phyloP scores from a whole-genome alignment of 371 early-diverging fungal species.

The Mucor irregularis region DNA sequence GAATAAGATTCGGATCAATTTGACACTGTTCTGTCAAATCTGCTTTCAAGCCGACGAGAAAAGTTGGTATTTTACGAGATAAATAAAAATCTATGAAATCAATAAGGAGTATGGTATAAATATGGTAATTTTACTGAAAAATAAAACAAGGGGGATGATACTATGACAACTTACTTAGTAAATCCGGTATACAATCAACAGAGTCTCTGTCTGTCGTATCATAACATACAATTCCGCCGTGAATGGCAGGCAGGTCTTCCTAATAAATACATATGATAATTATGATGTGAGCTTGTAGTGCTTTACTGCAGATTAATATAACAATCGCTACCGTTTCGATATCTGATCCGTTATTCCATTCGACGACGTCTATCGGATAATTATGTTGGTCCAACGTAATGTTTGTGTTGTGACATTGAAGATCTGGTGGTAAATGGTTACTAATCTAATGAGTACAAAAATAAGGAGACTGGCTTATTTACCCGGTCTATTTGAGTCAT shows the following conservation, averaged over 20 bases:
- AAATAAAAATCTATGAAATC: constrained; percentile 23
- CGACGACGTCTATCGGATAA: constrained; percentile 32
- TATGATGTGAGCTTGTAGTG: too few species aligned
- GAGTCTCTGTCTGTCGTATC: constrained; percentile 34
- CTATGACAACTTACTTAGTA: constrained; percentile 36
- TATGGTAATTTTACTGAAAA: too few species aligned
- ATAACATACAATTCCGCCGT: constrained; percentile 44
- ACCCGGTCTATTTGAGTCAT: constrained; percentile 29
- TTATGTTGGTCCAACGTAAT: constrained; percentile 21
- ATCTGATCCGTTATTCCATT: constrained; percentile 23
- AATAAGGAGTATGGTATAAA: neutral
- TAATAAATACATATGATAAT: neutral
- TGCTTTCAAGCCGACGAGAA: constrained; percentile 37
- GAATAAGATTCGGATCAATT: constrained; percentile 26
- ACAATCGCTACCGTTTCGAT: neutral
- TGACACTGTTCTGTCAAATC: constrained; percentile 22
- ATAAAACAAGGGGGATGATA: neutral
- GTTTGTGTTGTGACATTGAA: constrained; percentile 28
- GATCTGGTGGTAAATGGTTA: constrained; percentile 24
- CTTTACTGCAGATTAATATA: too few species aligned
- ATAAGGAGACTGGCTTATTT: constrained; percentile 8
- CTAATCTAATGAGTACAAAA: neutral
- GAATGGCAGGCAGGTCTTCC: constrained; percentile 20
- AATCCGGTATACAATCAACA: constrained; percentile 35
- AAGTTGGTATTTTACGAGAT: constrained; percentile 35